A percentile compares a stretch with the other conserved stretches of the same genome.
phyloP scores from a whole-genome alignment of 2,329 filamentous ascomycete species.

The Neoarthrinium moseri region DNA sequence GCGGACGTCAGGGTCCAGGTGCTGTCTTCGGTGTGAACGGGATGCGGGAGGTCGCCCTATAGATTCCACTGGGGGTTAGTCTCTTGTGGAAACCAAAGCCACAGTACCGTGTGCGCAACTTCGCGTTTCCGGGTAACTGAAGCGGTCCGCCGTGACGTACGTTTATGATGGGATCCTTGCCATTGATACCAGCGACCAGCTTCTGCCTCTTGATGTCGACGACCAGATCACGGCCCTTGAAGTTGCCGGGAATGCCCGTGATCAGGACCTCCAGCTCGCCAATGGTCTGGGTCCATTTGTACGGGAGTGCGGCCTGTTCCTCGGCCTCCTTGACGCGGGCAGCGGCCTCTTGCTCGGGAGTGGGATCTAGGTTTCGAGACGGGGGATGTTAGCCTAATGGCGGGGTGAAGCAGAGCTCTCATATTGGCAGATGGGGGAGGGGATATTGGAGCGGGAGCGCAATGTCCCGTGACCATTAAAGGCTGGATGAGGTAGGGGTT shows the following conservation, averaged over 20 bases:
- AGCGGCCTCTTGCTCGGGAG: conserved; percentile 56
- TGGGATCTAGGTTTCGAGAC: conserved; percentile 45
- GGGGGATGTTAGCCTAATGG: conserved; percentile 7
- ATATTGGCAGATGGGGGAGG: too few species aligned
- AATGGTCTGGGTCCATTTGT: conserved; percentile 97
- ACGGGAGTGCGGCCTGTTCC: conserved; percentile 88
- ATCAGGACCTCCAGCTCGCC: conserved; percentile 80
- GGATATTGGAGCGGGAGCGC: too few species aligned
- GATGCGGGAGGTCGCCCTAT: conserved; percentile 81
- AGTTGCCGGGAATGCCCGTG: conserved; percentile 73
- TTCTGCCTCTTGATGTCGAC: conserved; percentile 79
- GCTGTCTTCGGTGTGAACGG: conserved; percentile 79
- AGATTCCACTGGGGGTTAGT: background rate
- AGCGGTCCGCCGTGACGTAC: conserved; percentile 45
- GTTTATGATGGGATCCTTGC: conserved; percentile 79
- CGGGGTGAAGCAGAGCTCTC: too few species aligned
- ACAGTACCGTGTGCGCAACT: too few species aligned
- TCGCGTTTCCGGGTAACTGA: conserved; percentile 1
- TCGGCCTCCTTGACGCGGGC: conserved; percentile 71
- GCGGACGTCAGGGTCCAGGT: conserved; percentile 87
- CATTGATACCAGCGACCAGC: conserved; percentile 81
- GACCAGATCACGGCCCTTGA: conserved; percentile 80
- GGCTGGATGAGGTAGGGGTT: too few species aligned
- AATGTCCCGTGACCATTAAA: too few species aligned
- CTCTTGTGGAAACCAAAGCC: too few species aligned